phyloP scores from a whole-genome alignment of 176 grass and related monocot genomes.

The Puccinellia tenuiflora region DNA sequence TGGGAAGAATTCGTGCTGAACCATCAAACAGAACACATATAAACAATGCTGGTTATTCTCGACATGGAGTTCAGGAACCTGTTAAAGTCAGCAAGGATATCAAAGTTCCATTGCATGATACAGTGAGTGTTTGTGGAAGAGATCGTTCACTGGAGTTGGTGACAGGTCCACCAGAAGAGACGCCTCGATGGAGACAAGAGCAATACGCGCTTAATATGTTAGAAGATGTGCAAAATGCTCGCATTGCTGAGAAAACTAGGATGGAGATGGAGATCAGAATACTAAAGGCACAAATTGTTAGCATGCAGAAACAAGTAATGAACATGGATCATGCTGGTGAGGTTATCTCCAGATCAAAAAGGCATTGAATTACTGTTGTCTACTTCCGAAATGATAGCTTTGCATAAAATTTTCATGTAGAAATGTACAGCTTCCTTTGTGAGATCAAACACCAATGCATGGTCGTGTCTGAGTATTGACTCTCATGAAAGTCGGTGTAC shows the following conservation, averaged over 20 bases:
- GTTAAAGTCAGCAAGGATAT: conserved; percentile 32
- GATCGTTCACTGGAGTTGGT: conserved; percentile 24
- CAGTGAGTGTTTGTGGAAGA: conserved; percentile 22
- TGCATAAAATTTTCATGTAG: conserved; percentile 13
- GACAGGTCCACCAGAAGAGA: conserved; percentile 37
- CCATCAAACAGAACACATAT: conserved; percentile 28
- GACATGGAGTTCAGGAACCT: conserved; percentile 29
- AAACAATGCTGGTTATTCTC: conserved; percentile 13
- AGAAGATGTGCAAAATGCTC: conserved; percentile 41
- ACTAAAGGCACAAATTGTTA: conserved; percentile 42
- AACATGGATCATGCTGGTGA: conserved; percentile 28
- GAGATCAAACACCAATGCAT: conserved; percentile 1
- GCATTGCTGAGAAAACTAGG: conserved; percentile 23
- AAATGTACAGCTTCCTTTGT: conserved; percentile 13
- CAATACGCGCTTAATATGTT: conserved; percentile 39
- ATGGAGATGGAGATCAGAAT: conserved; percentile 43
- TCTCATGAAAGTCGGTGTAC: not conserved
- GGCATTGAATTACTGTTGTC: conserved; percentile 14
- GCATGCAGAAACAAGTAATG: conserved; percentile 40
- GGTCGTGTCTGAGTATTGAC: not conserved
- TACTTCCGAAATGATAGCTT: conserved; percentile 15
- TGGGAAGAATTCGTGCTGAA: conserved; percentile 31
- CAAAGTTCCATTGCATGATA: conserved; percentile 29
- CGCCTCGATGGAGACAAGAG: conserved; percentile 42
- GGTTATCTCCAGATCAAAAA: conserved; percentile 40